Evolutionary conservation across 2,329 filamentous ascomycete genomes (phyloP).

Genomic region (Curvularia sp.): DNA sequence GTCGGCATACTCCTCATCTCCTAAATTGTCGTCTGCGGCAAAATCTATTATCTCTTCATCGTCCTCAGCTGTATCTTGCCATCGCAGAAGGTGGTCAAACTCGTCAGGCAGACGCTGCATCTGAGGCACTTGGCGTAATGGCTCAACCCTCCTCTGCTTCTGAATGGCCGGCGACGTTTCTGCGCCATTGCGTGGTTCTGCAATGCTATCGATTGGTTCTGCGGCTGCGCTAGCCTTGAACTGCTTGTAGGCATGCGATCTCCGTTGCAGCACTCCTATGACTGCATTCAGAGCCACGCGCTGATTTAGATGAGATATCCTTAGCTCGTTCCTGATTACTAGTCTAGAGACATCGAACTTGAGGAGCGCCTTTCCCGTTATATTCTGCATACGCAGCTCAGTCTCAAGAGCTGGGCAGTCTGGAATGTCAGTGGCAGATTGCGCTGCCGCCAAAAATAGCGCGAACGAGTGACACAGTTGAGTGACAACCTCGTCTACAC

Average conservation of each 20-base stretch:
- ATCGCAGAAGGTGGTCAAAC: slow-evolving; percentile 43
- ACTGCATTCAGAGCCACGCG: slow-evolving; percentile 64
- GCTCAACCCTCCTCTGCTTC: slow-evolving; percentile 17
- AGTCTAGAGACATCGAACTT: slow-evolving; percentile 59
- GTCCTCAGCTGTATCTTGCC: slow-evolving; percentile 13
- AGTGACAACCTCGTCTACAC: slow-evolving; percentile 68
- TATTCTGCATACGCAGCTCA: slow-evolving; percentile 65
- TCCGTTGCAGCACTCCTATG: slow-evolving; percentile 61
- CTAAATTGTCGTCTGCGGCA: slow-evolving; percentile 11
- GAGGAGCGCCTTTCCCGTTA: slow-evolving; percentile 71
- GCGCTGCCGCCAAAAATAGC: slow-evolving; percentile 53
- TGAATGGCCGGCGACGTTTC: neutral
- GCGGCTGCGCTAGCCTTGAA: slow-evolving; percentile 7
- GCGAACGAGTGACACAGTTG: slow-evolving; percentile 66
- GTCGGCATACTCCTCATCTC: slow-evolving; percentile 17
- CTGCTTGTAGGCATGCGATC: slow-evolving; percentile 17
- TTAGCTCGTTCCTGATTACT: slow-evolving; percentile 57
- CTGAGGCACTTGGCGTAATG: neutral
- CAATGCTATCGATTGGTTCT: neutral
- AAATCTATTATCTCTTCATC: slow-evolving; percentile 15
- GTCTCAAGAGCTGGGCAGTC: slow-evolving; percentile 61
- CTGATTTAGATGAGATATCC: slow-evolving; percentile 63
- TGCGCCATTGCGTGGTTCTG: neutral
- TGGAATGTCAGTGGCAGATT: slow-evolving; percentile 51
- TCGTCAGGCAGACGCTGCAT: slow-evolving; percentile 2